Conservation (phyloP, 352 stramenopile genomes). For the Globisporangium takayamanum region DNA sequence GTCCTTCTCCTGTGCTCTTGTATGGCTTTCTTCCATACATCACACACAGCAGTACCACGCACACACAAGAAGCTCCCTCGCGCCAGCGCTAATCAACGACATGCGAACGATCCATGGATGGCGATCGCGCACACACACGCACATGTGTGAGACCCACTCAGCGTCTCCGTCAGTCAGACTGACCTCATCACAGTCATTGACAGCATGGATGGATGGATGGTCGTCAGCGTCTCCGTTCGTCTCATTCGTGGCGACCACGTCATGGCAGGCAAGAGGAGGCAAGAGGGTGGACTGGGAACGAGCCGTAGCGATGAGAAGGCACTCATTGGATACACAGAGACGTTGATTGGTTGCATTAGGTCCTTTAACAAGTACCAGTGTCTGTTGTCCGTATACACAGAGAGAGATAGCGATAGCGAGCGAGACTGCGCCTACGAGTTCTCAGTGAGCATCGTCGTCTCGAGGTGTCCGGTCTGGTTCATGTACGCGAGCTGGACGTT, state of each 20-base stretch:
- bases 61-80: not conserved
- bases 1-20: too few relatives aligned
- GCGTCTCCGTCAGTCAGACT: too few relatives aligned
- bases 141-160: not conserved
- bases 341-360: not conserved
- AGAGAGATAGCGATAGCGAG: not conserved
- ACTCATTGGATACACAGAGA: too few relatives aligned
- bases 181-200: not conserved
- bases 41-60: not conserved
- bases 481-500: constrained; percentile 60
- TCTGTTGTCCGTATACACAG: not conserved
- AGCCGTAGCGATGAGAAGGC: too few relatives aligned
- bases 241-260: too few relatives aligned
- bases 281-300: too few relatives aligned
- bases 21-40: too few relatives aligned
- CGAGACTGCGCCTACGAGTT: constrained; percentile 18
- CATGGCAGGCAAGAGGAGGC: not conserved
- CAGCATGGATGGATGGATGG: not conserved
- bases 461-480: constrained; percentile 58
- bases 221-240: not conserved
- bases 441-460: constrained; percentile 52
- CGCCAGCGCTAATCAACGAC: not conserved
- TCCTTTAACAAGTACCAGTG: too few relatives aligned
- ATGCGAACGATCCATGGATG: not conserved
- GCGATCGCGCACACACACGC: not conserved